phyloP scores from a whole-genome alignment of 2,329 filamentous ascomycete genomes.

The Ceratocystis diversiconidia region DNA sequence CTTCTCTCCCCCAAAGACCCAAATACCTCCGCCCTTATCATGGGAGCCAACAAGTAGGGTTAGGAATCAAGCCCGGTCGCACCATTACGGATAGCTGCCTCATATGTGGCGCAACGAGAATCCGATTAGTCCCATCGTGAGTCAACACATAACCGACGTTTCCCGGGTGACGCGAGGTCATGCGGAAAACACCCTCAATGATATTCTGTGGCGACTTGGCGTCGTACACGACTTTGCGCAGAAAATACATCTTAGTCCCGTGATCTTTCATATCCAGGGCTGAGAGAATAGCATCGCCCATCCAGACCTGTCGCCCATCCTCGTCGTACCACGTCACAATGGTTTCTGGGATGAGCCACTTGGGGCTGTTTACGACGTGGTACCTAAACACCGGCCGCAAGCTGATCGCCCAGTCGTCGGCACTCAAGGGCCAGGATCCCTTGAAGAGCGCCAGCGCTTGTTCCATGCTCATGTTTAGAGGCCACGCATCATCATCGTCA shows the following conservation, averaged over 20 bases:
- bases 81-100: constrained; percentile 3
- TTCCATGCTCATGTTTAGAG: background rate
- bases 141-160: constrained; percentile 2
- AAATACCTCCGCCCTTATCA: background rate
- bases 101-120: constrained; percentile 6
- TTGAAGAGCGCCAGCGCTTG: background rate
- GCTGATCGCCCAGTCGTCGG: background rate
- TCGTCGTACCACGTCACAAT: constrained; percentile 6
- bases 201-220: background rate
- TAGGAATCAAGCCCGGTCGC: constrained; percentile 2
- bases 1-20: background rate
- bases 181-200: background rate
- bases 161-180: constrained; percentile 2
- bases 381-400: background rate
- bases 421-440: constrained; percentile 1
- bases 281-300: constrained; percentile 3
- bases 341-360: constrained; percentile 3
- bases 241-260: background rate
- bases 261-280: background rate
- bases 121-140: constrained; percentile 2
- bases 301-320: background rate
- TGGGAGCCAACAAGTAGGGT: background rate
- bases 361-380: constrained; percentile 2
- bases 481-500: background rate
- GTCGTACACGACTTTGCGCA: background rate